Evolutionary conservation across 768 basidiomycete genomes (phyloP).

Genomic region (Heimioporus sp.): DNA sequence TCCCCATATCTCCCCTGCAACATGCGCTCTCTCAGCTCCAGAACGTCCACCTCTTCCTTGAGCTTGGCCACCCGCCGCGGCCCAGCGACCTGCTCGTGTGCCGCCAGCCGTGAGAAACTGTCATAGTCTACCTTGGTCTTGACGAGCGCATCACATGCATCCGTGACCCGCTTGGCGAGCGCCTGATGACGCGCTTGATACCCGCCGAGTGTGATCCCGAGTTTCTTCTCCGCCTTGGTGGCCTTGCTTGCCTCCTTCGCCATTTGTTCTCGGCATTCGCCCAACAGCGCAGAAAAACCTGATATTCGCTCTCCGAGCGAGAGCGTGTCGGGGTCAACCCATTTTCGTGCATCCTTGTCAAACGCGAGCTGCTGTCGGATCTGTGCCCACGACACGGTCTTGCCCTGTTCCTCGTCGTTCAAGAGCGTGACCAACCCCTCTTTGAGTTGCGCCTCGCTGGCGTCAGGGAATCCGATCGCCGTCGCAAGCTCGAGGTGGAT

Average conservation of each 20-base stretch:
- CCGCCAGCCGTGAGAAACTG: constrained; percentile 71
- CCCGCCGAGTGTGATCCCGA: constrained; percentile 84
- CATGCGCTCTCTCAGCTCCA: constrained; percentile 73
- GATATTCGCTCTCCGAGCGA: constrained; percentile 55
- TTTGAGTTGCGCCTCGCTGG: constrained; percentile 74
- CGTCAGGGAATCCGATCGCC: constrained; percentile 81
- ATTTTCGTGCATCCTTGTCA: constrained; percentile 51
- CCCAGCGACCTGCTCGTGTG: constrained; percentile 71
- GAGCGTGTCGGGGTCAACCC: constrained; percentile 68
- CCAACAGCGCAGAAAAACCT: constrained; percentile 62
- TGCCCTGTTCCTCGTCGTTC: constrained; percentile 60
- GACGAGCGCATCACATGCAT: constrained; percentile 71
- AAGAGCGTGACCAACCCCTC: constrained; percentile 68
- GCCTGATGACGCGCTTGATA: constrained; percentile 76
- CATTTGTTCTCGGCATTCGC: constrained; percentile 68
- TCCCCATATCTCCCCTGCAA: constrained; percentile 87
- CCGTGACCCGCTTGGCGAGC: constrained; percentile 59
- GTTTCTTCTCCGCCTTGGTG: constrained; percentile 86
- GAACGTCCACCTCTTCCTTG: constrained; percentile 80
- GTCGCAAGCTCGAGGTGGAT: constrained; percentile 82
- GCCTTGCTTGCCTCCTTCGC: constrained; percentile 78
- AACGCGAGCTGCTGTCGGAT: constrained; percentile 62
- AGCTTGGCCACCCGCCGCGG: constrained; percentile 77
- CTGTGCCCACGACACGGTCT: constrained; percentile 68
- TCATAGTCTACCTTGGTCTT: constrained; percentile 68